These are phyloP conservation scores for Aspergillus udagawae DNA, from an alignment of 2,329 filamentous ascomycete species.

Conservation along the genomic window DNA sequence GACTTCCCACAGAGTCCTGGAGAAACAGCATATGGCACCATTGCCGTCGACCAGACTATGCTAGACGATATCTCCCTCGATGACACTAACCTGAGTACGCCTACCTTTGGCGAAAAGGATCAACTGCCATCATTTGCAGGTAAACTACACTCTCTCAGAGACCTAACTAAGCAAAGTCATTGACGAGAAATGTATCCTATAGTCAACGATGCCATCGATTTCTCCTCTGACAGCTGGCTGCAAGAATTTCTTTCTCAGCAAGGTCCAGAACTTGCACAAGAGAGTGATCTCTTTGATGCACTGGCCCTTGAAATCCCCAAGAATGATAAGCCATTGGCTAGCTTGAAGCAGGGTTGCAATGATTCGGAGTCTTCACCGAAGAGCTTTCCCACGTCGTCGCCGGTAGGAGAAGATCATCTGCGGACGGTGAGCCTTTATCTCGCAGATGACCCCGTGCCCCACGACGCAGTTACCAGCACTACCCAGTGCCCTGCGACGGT, in stretches of 20 bases:
- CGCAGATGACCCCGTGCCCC: background rate
- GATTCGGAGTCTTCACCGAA: background rate
- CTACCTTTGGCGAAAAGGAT: slow-evolving; percentile 9
- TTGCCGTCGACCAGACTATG: slow-evolving; percentile 3
- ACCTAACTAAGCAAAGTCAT: background rate
- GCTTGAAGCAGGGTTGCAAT: slow-evolving; percentile 1
- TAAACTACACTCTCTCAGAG: background rate
- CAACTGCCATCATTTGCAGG: slow-evolving; percentile 8
- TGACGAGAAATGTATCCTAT: background rate
- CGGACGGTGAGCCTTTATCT: background rate
- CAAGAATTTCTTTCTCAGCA: slow-evolving; percentile 23
- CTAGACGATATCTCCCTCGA: slow-evolving; percentile 7
- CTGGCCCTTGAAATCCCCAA: slow-evolving; percentile 8
- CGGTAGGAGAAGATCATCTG: background rate
- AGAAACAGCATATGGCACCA: slow-evolving; percentile 3
- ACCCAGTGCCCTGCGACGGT: background rate
- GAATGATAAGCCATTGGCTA: background rate
- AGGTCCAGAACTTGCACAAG: slow-evolving; percentile 8
- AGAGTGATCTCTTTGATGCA: slow-evolving; percentile 9
- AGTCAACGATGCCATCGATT: slow-evolving; percentile 19
- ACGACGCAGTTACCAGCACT: background rate
- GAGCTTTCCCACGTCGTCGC: background rate
- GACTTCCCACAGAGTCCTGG: background rate
- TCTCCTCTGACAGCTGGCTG: slow-evolving; percentile 26
- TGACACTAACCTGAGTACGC: slow-evolving; percentile 6